Base-by-base conservation (phyloP, 2,329 filamentous ascomycete genomes). In the Epichloe amarillans region DNA sequence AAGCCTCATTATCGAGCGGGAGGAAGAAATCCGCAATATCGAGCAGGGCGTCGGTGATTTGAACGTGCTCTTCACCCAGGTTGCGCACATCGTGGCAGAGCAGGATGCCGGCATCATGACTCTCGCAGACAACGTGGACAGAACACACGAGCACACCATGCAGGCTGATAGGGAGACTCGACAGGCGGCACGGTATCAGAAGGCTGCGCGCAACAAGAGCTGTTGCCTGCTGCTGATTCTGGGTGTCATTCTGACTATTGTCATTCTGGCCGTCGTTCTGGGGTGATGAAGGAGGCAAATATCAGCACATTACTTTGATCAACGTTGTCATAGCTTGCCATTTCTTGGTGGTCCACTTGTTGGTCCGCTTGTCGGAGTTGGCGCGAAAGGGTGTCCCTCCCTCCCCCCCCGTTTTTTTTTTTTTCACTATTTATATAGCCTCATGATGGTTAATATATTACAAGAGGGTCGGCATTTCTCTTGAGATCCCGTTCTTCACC, bases 1-100 rank as follows among this genome's bases (percentile, higher is more conserved):
- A 59, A 83, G 86, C 15, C 74, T 98, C 52, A 98, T 98, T 63
- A 84, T 94, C 54, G 91, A 98, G 74, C 89, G 94, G 50, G 93
- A 98, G 68, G 83, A 88, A 52, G 93, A 98, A 72, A 98, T 98
- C 58, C 84, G 90, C 55, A 94, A 95, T 64, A 98, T 98, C 61
- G 93, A 97, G 71, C 90, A 96, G 67, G 89, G 87, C 50, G 93
- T 98, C 6, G 86, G 86, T 50, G 93, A 98, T 62, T 73, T 98
- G 55, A 98, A 98, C 61, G 93, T 97, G 62, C 77, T 98, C 42
- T 98, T 98, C 75, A 79, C 90, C 55, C 91, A 98, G 71, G 89
- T 98, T n/a, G 93, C 91, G 45, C 89, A 95, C 66, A 96, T 98
- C 66, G 90, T 98, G 47, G 82, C 82, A 54, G 91, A 97, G 69